Evolutionary conservation across 2,329 filamentous ascomycete genomes (phyloP).

Genomic region (Albifimbria verrucaria): DNA sequence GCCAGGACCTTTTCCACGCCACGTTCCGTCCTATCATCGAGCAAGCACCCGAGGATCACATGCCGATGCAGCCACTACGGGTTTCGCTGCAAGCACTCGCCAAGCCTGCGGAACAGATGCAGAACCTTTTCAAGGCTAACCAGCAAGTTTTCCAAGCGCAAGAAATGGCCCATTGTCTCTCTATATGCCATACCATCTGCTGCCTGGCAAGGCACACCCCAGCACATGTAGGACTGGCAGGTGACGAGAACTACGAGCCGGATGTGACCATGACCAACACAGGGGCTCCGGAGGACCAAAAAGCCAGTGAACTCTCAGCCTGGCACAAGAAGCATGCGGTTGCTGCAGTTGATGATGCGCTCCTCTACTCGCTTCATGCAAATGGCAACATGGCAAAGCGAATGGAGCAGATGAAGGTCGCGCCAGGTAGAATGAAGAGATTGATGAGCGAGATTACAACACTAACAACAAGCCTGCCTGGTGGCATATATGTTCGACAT

Average conservation of each 20-base stretch:
- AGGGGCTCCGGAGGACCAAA: background rate
- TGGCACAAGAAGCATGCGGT: background rate
- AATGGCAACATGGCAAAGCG: background rate
- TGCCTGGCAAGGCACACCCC: background rate
- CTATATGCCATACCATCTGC: background rate
- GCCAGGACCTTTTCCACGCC: background rate
- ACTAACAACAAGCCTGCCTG: constrained; percentile 42
- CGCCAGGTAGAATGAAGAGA: constrained; percentile 39
- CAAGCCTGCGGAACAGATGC: background rate
- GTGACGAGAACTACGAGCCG: background rate
- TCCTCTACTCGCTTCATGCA: background rate
- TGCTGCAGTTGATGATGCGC: background rate
- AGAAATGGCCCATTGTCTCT: background rate
- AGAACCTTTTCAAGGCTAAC: background rate
- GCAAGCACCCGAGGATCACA: background rate
- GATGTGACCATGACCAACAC: background rate
- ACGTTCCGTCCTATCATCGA: background rate
- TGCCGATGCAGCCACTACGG: background rate
- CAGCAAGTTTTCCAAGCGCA: background rate
- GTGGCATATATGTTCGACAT: constrained; percentile 48
- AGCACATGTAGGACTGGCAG: background rate
- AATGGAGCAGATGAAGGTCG: background rate
- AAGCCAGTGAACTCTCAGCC: background rate
- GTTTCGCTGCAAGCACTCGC: background rate
- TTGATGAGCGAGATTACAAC: constrained; percentile 43